Evolutionary conservation across 495 filamentous ascomycete genomes (phyloP).

Genomic region (Amphirosellinia nigrospora): DNA sequence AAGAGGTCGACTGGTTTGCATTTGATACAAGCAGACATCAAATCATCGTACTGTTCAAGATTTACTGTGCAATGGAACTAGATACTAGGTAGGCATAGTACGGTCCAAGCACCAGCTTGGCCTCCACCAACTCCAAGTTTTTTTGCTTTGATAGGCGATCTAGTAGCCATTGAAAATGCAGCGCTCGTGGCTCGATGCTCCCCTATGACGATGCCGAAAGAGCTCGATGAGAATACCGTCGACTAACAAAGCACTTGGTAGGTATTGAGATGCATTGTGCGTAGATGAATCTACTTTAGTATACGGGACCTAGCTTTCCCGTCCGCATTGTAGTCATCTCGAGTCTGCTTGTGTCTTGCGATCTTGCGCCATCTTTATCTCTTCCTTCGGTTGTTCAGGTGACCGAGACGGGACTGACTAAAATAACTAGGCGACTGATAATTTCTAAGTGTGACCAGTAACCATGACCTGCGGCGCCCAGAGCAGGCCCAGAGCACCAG

Average conservation of each 20-base stretch:
- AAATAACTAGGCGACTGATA: conserved; percentile 23
- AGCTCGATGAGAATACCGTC: neutral
- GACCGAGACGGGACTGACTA: conserved; percentile 15
- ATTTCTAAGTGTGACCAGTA: conserved; percentile 18
- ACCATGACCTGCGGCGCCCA: conserved; percentile 1
- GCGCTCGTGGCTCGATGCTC: conserved; percentile 15
- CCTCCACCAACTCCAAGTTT: conserved; percentile 4
- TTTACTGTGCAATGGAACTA: conserved; percentile 12
- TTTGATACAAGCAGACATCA: neutral
- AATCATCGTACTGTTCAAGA: neutral
- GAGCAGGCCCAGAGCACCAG: too few relatives aligned
- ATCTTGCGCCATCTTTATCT: conserved; percentile 22
- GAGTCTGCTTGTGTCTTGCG: neutral
- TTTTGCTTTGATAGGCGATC: neutral
- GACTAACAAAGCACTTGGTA: neutral
- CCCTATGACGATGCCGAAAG: conserved; percentile 23
- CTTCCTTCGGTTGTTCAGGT: conserved; percentile 25
- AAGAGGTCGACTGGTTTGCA: conserved; percentile 2
- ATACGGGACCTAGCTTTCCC: neutral
- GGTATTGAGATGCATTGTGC: neutral
- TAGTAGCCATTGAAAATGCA: neutral
- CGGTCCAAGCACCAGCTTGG: neutral
- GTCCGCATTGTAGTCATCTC: neutral
- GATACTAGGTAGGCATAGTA: neutral
- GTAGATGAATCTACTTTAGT: neutral